Evolutionary conservation across 129 eudicot species (phyloP).

Genomic region (Flaveria ramosissima): DNA sequence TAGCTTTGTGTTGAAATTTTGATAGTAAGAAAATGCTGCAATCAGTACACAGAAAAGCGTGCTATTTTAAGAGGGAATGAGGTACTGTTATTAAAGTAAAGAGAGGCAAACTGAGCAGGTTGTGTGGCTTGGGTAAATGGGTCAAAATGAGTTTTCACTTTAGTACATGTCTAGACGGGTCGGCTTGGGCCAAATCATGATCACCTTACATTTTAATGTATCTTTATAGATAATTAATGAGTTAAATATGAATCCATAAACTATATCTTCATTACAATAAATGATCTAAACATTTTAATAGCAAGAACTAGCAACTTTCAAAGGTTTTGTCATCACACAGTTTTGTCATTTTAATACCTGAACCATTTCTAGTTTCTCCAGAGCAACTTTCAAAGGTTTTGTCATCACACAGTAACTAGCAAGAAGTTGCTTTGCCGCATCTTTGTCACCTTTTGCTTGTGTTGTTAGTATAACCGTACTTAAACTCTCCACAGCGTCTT

Average conservation of each 20-base stretch:
- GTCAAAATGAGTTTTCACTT: neutral
- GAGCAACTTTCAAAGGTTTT: constrained; percentile 61
- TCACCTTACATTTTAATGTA: neutral
- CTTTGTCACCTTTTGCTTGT: constrained; percentile 92
- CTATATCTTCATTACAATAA: neutral
- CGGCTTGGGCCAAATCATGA: neutral
- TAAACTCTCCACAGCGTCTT: constrained; percentile 77
- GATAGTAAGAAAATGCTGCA: neutral
- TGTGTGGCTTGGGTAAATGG: neutral
- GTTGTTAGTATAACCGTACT: constrained; percentile 81
- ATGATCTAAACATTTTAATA: neutral
- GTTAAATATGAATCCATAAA: neutral
- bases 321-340: no score
- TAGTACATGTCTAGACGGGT: neutral
- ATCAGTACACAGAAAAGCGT: neutral
- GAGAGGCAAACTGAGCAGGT: neutral
- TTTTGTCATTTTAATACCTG: constrained; percentile 53
- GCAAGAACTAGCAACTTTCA: no score
- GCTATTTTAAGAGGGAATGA: neutral
- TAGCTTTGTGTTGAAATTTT: neutral
- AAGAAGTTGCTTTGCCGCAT: constrained; percentile 68
- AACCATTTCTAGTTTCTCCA: constrained; percentile 64
- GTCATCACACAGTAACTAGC: constrained; percentile 65
- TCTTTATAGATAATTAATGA: neutral
- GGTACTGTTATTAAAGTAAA: no score